Conservation (phyloP, 2,329 filamentous ascomycete genomes). For the Acarospora socialis region DNA sequence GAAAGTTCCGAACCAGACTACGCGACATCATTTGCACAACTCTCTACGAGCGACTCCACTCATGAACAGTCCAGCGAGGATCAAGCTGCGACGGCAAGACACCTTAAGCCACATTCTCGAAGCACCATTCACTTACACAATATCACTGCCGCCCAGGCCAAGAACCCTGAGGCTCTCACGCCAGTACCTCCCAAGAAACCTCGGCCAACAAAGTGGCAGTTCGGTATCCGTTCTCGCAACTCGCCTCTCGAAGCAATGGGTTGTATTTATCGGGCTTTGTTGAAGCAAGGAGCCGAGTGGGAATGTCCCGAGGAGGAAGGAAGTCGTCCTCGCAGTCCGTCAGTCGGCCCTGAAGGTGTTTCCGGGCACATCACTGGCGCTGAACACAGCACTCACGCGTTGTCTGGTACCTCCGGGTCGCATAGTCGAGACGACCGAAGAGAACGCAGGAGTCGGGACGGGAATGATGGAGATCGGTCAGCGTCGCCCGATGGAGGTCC, state of each 20-base stretch:
- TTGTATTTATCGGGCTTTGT: conserved; percentile 84
- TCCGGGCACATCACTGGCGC: no score
- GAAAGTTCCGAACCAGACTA: no score
- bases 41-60: conserved; percentile 24
- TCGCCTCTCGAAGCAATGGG: conserved; percentile 86
- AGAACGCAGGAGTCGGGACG: no score
- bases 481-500: conserved; percentile 25
- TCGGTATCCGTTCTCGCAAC: conserved; percentile 89
- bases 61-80: conserved; percentile 43
- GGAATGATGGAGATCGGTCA: no score
- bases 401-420: no score
- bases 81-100: conserved; percentile 64
- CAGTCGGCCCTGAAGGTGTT: no score
- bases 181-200: conserved; percentile 51
- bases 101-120: conserved; percentile 73
- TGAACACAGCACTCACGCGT: no score
- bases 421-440: no score
- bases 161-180: conserved; percentile 42
- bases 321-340: no score
- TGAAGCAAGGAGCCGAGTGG: conserved; percentile 81
- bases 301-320: no score
- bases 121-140: conserved; percentile 53
- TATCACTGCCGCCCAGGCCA: conserved; percentile 30
- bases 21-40: no score
- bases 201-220: conserved; percentile 88